Base-by-base conservation (phyloP, 2,329 filamentous ascomycete genomes). In the Colletotrichum eleusines region DNA sequence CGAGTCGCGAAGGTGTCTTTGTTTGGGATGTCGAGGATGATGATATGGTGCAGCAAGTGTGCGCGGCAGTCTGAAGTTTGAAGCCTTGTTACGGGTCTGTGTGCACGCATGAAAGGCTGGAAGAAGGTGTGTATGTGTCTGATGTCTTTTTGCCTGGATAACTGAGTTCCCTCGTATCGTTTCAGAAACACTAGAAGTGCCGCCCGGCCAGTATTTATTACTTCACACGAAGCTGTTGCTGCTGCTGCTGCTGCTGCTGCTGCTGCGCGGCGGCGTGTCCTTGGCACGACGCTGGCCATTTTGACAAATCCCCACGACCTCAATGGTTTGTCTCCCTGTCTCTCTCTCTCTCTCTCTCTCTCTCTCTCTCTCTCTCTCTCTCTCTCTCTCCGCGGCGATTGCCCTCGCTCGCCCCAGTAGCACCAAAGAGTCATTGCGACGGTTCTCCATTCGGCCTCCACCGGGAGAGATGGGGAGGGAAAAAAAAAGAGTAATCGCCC, bases 301-400 rank as follows among this genome's bases (percentile, higher is more conserved):
- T 71, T 68, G 68, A 71, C 68, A 71, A 68, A 71, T 59, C 31
- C 16, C 16, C 35, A 18, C 26, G 28, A 26, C 20, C 50, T 59
- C 51, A 42, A 31, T 71, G 64, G 68, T 33, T 12, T 40, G 33
- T 38, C 62, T 40, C 11, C n/a, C n/a, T n/a, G n/a, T n/a, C n/a
- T n/a, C n/a, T n/a, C n/a, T n/a, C n/a, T n/a, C n/a, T n/a, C n/a
- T n/a, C n/a, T n/a, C n/a, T n/a, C n/a, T n/a, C n/a, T n/a, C n/a
- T n/a, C n/a, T n/a, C n/a, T n/a, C n/a, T n/a, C n/a, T n/a, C n/a
- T n/a, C n/a, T n/a, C n/a, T n/a, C n/a, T n/a, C n/a, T n/a, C n/a
- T n/a, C n/a, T n/a, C n/a, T n/a, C n/a, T n/a, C 14, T 33, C 23
- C 23, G 54, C 42, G 31, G 44, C 51, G 26, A 35, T 42, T 23